These are phyloP conservation scores for Pinus taeda DNA, from an alignment of 75 land plant genomes.

Conservation along the genomic window DNA sequence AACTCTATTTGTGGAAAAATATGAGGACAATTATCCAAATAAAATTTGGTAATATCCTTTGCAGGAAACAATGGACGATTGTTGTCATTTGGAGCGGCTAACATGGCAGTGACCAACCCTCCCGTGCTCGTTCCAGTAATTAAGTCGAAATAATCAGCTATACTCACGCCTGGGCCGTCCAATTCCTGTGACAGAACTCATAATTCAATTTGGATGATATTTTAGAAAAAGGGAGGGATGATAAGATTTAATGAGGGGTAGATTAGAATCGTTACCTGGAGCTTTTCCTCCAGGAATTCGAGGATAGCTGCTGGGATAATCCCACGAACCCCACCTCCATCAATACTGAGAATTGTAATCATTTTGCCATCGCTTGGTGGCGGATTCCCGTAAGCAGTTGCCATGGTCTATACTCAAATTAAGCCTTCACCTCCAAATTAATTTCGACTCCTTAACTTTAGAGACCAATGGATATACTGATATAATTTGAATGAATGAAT, in stretches of 20 bases:
- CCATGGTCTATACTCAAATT: too few species aligned
- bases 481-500: too few species aligned
- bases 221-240: too few species aligned
- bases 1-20: conserved; percentile 10
- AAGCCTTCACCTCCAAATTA: too few species aligned
- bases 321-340: too few species aligned
- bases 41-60: conserved; percentile 26
- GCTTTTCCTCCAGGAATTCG: background rate
- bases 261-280: background rate
- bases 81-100: conserved; percentile 37
- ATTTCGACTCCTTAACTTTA: too few species aligned
- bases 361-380: too few species aligned
- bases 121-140: conserved; percentile 52
- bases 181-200: conserved; percentile 24
- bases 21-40: conserved; percentile 15
- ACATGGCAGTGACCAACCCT: conserved; percentile 44
- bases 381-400: too few species aligned
- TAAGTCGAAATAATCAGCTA: conserved; percentile 48
- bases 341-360: background rate
- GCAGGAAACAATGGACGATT: conserved; percentile 46
- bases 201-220: too few species aligned
- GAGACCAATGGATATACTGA: too few species aligned
- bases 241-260: too few species aligned
- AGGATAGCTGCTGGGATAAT: too few species aligned
- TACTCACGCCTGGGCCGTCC: conserved; percentile 46